Conservation (phyloP, 2,329 filamentous ascomycete species). For the Pseudopithomyces chartarum region DNA sequence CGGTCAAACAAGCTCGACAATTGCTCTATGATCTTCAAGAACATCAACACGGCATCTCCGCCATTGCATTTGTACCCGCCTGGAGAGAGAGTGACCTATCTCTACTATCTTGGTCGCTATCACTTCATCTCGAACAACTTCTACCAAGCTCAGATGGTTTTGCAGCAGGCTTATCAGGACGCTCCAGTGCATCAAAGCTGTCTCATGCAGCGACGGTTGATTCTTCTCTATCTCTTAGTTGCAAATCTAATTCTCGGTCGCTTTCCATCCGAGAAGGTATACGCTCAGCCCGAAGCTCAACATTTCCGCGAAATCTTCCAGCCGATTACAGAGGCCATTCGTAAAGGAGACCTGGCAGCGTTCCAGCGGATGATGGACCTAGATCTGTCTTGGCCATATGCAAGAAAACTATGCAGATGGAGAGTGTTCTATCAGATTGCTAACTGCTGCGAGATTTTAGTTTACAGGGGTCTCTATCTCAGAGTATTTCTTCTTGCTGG, state of each 20-base stretch:
- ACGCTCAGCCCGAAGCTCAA: constrained; percentile 72
- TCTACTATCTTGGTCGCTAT: constrained; percentile 93
- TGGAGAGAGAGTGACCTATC: constrained; percentile 84
- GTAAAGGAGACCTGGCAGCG: constrained; percentile 72
- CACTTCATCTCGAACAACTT: constrained; percentile 86
- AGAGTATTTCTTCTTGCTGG: constrained; percentile 80
- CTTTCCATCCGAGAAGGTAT: constrained; percentile 71
- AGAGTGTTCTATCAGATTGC: constrained; percentile 76
- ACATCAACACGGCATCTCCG: constrained; percentile 82
- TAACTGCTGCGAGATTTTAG: constrained; percentile 77
- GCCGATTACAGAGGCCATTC: constrained; percentile 74
- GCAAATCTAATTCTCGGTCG: constrained; percentile 83
- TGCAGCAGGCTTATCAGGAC: constrained; percentile 81
- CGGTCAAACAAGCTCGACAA: constrained; percentile 84
- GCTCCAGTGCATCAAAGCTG: constrained; percentile 57
- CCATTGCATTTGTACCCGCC: constrained; percentile 82
- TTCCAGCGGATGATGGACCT: constrained; percentile 72
- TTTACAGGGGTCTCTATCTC: constrained; percentile 83
- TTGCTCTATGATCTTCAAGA: constrained; percentile 86
- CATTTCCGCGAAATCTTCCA: constrained; percentile 69
- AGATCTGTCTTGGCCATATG: constrained; percentile 26
- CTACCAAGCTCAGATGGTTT: constrained; percentile 72
- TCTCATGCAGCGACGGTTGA: constrained; percentile 72
- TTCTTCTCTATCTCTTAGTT: constrained; percentile 83
- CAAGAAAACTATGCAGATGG: constrained; percentile 73